These are phyloP conservation scores for Fraxinus latifolia DNA, from an alignment of 305 asterid genomes.

Conservation along the genomic window DNA sequence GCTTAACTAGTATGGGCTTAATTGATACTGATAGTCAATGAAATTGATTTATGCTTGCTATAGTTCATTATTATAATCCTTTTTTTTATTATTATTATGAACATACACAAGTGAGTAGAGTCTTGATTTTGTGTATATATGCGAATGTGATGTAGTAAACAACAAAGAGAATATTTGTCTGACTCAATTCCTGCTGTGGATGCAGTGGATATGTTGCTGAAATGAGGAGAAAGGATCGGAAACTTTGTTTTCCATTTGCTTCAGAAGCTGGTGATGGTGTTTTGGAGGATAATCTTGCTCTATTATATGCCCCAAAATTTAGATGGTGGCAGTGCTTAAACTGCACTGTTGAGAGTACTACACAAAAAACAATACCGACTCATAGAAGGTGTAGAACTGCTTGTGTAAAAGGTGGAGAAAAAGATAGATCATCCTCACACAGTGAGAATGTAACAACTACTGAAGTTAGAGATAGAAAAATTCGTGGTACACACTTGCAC, in stretches of 20 bases:
- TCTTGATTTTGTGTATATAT: neutral
- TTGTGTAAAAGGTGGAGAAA: conserved; percentile 13
- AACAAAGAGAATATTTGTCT: neutral
- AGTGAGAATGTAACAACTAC: conserved; percentile 15
- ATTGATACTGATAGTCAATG: neutral
- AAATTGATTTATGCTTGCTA: neutral
- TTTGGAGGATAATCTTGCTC: conserved; percentile 41
- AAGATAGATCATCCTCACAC: conserved; percentile 17
- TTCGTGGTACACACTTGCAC: neutral
- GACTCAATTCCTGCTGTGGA: conserved; percentile 19
- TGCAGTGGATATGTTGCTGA: conserved; percentile 73
- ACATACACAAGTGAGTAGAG: neutral
- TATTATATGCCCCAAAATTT: conserved; percentile 44
- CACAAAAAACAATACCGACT: conserved; percentile 20
- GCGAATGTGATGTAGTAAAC: conserved; percentile 4
- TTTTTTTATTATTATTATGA: neutral
- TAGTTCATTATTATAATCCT: neutral
- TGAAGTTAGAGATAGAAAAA: conserved; percentile 14
- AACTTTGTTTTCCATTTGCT: conserved; percentile 44
- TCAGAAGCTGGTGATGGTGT: conserved; percentile 21
- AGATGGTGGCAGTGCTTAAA: conserved; percentile 53
- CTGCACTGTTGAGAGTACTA: conserved; percentile 31
- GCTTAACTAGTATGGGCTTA: neutral
- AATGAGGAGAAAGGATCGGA: conserved; percentile 48
- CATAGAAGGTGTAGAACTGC: conserved; percentile 27